Conservation (phyloP, 2,329 filamentous ascomycete genomes). For the Stachybotrys elegans region DNA sequence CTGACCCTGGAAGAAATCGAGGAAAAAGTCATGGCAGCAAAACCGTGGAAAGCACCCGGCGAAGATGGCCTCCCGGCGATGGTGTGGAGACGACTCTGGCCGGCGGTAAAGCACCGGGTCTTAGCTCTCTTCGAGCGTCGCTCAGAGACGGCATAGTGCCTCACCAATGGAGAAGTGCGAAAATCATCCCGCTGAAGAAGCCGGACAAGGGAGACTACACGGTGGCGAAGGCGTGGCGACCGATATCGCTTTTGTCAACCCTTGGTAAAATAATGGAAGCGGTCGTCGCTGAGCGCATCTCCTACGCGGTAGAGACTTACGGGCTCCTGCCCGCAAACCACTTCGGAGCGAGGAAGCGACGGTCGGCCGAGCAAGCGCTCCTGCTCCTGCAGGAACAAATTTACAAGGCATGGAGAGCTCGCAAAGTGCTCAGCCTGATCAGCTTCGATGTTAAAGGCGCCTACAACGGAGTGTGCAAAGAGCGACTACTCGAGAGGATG, state of each 20-base stretch:
- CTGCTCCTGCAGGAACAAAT: slow-evolving; percentile 6
- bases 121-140: slow-evolving; percentile 6
- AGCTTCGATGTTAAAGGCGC: slow-evolving; percentile 35
- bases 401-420: slow-evolving; percentile 5
- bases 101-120: slow-evolving; percentile 2
- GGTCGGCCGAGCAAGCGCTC: slow-evolving; percentile 11
- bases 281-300: slow-evolving; percentile 7
- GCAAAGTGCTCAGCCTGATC: slow-evolving; percentile 21
- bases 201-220: slow-evolving; percentile 18
- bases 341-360: slow-evolving; percentile 2
- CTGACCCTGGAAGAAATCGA: slow-evolving; percentile 13
- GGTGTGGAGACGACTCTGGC: slow-evolving; percentile 9
- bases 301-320: slow-evolving; percentile 2
- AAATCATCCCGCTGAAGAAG: slow-evolving; percentile 24
- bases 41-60: slow-evolving; percentile 12
- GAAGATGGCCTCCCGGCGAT: slow-evolving; percentile 12
- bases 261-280: slow-evolving; percentile 15
- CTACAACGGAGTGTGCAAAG: slow-evolving; percentile 32
- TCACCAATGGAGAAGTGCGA: slow-evolving; percentile 17
- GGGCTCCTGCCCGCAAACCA: slow-evolving; percentile 4
- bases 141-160: slow-evolving; percentile 12
- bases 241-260: slow-evolving; percentile 18
- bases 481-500: slow-evolving; percentile 16
- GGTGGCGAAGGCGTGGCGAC: slow-evolving; percentile 16
- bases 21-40: slow-evolving; percentile 7